phyloP scores from a whole-genome alignment of 805 yeast genomes.

The Starmerella powellii region DNA sequence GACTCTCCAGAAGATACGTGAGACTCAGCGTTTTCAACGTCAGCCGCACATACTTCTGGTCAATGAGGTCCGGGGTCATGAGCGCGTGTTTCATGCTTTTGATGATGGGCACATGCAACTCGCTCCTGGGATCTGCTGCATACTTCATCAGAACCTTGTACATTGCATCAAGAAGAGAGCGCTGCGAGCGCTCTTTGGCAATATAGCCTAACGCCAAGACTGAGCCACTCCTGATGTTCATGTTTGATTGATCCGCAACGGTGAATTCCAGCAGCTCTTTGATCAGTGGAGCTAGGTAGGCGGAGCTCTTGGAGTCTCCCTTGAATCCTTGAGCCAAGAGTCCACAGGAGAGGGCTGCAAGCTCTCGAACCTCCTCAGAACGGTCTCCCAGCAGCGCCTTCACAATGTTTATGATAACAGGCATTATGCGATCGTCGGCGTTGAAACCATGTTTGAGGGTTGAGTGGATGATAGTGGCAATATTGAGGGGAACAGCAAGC shows the following conservation, averaged over 20 bases:
- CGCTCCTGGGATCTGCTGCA: constrained; percentile 70
- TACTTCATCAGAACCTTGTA: constrained; percentile 36
- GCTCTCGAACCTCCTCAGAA: constrained; percentile 33
- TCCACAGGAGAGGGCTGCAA: constrained; percentile 51
- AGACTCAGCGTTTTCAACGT: constrained; percentile 34
- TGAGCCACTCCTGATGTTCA: constrained; percentile 50
- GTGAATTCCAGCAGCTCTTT: constrained; percentile 51
- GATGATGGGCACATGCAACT: constrained; percentile 64
- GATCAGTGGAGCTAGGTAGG: constrained; percentile 29
- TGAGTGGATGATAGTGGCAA: constrained; percentile 10
- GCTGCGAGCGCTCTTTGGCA: constrained; percentile 27
- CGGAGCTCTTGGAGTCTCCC: constrained; percentile 11
- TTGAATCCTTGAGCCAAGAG: constrained; percentile 31
- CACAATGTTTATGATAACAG: constrained; percentile 41
- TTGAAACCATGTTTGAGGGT: background rate
- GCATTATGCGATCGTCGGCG: constrained; percentile 31
- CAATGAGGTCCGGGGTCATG: constrained; percentile 42
- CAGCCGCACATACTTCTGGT: constrained; percentile 34
- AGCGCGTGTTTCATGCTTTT: constrained; percentile 46
- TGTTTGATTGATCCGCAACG: constrained; percentile 46
- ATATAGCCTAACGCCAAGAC: constrained; percentile 40
- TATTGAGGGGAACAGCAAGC: constrained; percentile 11
- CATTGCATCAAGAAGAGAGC: constrained; percentile 9
- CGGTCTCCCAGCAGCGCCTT: constrained; percentile 33
- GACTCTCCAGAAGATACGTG: constrained; percentile 38